A percentile compares a stretch with the other conserved stretches of the same genome.
These are phyloP conservation scores for Auxenochlorella pyrenoidosa DNA, from an alignment of 139 green algal species.

Conservation along the genomic window DNA sequence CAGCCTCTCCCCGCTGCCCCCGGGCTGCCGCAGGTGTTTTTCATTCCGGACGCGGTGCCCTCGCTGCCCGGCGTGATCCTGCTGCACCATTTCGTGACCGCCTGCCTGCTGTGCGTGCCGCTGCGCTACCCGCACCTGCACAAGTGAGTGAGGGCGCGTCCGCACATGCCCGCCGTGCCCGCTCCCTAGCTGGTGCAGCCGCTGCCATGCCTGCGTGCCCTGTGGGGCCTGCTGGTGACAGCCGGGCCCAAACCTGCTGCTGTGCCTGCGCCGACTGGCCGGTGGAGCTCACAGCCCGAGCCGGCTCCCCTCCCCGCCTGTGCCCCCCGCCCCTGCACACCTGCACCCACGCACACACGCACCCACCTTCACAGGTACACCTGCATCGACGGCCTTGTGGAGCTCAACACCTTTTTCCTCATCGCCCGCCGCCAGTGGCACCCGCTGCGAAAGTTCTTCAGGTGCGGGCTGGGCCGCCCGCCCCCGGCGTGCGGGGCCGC, in stretches of 20 bases:
- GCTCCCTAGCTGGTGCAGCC: no score
- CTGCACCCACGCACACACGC: not conserved
- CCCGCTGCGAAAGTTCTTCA: conserved; percentile 4
- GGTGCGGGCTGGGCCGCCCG: conserved; percentile 33
- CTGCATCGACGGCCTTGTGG: conserved; percentile 47
- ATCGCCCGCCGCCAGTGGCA: conserved; percentile 57
- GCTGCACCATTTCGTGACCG: conserved; percentile 54
- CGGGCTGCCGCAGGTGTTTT: not conserved
- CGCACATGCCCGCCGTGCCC: not conserved
- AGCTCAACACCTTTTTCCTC: conserved; percentile 72
- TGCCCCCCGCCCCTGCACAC: no score
- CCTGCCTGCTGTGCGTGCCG: conserved; percentile 54
- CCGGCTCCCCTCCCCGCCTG: no score
- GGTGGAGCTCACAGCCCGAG: not conserved
- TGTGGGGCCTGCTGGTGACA: no score
- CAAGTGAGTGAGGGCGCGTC: not conserved
- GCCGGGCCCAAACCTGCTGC: no score
- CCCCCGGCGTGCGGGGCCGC: not conserved
- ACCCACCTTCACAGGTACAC: not conserved
- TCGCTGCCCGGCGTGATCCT: conserved; percentile 54
- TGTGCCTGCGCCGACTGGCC: no score
- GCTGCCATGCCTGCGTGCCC: no score
- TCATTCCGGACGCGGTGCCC: conserved; percentile 45
- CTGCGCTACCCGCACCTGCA: conserved; percentile 42
- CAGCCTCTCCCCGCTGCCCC: no score